Evolutionary conservation across 257 asterid species (phyloP).

Genomic region (Solanum chiquidenum): DNA sequence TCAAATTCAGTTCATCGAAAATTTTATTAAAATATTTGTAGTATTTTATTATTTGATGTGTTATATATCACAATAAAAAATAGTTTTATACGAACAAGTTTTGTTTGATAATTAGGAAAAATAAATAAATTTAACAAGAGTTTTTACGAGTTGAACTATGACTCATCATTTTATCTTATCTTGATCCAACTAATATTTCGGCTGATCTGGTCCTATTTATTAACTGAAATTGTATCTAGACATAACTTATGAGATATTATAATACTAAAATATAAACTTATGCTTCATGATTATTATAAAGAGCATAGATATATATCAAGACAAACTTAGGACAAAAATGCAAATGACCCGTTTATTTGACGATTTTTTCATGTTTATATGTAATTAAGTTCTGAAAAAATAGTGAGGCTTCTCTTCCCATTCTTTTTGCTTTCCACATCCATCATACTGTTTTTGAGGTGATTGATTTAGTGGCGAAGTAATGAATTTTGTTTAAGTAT

Average conservation of each 20-base stretch:
- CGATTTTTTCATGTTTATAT: neutral
- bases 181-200: neutral
- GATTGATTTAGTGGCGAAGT: neutral
- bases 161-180: neutral
- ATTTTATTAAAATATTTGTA: too few species aligned
- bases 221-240: fast-evolving
- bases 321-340: neutral
- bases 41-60: too few species aligned
- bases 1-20: too few species aligned
- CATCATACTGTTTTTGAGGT: neutral
- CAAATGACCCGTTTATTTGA: neutral
- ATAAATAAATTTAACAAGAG: too few species aligned
- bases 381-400: neutral
- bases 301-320: neutral
- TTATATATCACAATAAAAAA: too few species aligned
- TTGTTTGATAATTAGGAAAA: too few species aligned
- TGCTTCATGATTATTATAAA: too few species aligned
- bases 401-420: neutral
- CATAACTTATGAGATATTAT: neutral
- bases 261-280: too few species aligned
- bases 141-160: too few species aligned
- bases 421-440: neutral
- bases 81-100: too few species aligned
- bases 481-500: too few species aligned
- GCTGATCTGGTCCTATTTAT: neutral